phyloP scores from a whole-genome alignment of 331 rosid genomes.

The Stylosanthes scabra region DNA sequence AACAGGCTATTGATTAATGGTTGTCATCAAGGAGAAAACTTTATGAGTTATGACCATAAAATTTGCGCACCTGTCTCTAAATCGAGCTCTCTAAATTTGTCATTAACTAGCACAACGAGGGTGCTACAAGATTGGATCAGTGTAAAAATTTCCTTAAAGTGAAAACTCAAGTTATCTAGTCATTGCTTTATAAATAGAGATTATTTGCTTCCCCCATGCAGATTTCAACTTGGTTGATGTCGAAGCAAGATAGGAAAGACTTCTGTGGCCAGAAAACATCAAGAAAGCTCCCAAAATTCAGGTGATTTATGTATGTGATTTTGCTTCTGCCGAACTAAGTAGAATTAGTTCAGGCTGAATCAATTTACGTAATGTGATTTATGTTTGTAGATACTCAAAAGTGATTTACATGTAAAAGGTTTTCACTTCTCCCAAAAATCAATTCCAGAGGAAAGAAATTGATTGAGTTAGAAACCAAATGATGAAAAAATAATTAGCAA shows the following conservation, averaged over 20 bases:
- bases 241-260: conserved; percentile 82
- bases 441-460: too few species aligned
- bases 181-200: conserved; percentile 33
- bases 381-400: too few species aligned
- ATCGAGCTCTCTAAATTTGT: conserved; percentile 34
- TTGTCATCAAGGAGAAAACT: conserved; percentile 29
- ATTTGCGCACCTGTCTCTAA: conserved; percentile 1
- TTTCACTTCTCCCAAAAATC: too few species aligned
- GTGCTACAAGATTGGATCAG: conserved; percentile 71
- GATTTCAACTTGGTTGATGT: conserved; percentile 89
- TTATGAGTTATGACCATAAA: not conserved
- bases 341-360: too few species aligned
- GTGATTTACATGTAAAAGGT: too few species aligned
- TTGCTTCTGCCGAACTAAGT: too few species aligned
- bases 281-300: conserved; percentile 69
- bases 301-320: not conserved
- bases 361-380: too few species aligned
- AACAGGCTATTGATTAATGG: conserved; percentile 1
- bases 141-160: conserved; percentile 21
- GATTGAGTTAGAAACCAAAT: too few species aligned
- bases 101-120: conserved; percentile 37
- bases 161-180: conserved; percentile 21
- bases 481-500: too few species aligned
- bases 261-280: conserved; percentile 85
- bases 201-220: conserved; percentile 57